Evolutionary conservation across 2,329 filamentous ascomycete genomes (phyloP).

Genomic region (Tothia fuscella): DNA sequence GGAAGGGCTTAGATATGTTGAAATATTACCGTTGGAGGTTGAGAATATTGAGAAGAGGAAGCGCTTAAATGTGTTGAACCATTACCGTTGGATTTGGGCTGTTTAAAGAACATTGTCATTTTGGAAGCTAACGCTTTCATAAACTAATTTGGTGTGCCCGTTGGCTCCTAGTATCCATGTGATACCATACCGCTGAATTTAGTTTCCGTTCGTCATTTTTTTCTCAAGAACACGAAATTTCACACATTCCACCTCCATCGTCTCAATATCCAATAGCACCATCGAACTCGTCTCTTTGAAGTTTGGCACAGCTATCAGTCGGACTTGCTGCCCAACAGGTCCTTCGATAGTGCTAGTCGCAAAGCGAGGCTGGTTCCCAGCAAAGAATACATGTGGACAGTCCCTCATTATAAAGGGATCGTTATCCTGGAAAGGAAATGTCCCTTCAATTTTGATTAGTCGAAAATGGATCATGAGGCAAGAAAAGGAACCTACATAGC

Average conservation of each 20-base stretch:
- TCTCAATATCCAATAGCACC: slow-evolving; percentile 76
- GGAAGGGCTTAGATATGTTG: too few relatives aligned
- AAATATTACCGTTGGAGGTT: too few relatives aligned
- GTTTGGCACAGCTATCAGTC: slow-evolving; percentile 70
- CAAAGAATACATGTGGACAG: slow-evolving; percentile 86
- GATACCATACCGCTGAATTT: too few relatives aligned
- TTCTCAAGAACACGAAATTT: slow-evolving; percentile 30
- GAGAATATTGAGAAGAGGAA: too few relatives aligned
- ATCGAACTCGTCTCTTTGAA: slow-evolving; percentile 71
- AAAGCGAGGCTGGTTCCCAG: slow-evolving; percentile 72
- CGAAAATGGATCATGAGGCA: background rate
- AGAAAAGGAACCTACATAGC: slow-evolving; percentile 56
- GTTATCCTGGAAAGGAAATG: slow-evolving; percentile 88
- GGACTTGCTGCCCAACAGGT: slow-evolving; percentile 54
- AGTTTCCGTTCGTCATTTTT: too few relatives aligned
- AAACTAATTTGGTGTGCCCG: too few relatives aligned
- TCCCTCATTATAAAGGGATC: slow-evolving; percentile 80
- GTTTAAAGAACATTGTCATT: too few relatives aligned
- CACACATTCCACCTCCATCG: slow-evolving; percentile 63
- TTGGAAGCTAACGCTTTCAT: too few relatives aligned
- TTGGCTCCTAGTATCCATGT: too few relatives aligned
- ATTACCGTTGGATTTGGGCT: too few relatives aligned
- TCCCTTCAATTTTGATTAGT: slow-evolving; percentile 45
- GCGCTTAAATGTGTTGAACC: too few relatives aligned
- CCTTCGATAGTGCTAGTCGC: slow-evolving; percentile 57